Evolutionary conservation across 192 early-diverging fungal genomes (phyloP).

Genomic region (Coemansia sp.): DNA sequence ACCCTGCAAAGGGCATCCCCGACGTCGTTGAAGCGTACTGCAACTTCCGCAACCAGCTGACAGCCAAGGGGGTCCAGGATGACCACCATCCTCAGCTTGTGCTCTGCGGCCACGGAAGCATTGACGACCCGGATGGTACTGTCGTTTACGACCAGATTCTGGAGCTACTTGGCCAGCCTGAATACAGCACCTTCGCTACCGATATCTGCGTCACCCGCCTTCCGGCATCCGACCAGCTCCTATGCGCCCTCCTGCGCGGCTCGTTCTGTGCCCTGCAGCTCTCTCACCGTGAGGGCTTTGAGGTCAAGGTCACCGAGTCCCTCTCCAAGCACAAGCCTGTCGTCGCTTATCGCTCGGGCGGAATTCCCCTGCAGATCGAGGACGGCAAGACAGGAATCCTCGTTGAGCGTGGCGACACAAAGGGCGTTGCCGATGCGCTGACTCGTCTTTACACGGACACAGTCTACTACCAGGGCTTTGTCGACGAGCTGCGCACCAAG

Average conservation of each 20-base stretch:
- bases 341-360: constrained; percentile 64
- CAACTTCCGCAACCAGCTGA: constrained; percentile 60
- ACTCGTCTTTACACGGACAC: constrained; percentile 60
- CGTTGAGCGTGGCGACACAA: constrained; percentile 61
- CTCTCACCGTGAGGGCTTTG: constrained; percentile 80
- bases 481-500: constrained; percentile 55
- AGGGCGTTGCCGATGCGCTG: constrained; percentile 62
- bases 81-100: constrained; percentile 68
- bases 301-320: constrained; percentile 82
- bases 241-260: constrained; percentile 70
- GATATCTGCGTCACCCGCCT: constrained; percentile 66
- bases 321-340: constrained; percentile 70
- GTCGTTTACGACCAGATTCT: constrained; percentile 64
- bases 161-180: constrained; percentile 43
- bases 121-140: constrained; percentile 83
- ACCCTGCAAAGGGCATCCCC: constrained; percentile 82
- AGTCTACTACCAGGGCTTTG: constrained; percentile 56
- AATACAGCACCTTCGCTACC: constrained; percentile 55
- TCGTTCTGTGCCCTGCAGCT: constrained; percentile 75
- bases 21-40: constrained; percentile 71
- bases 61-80: constrained; percentile 37
- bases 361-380: constrained; percentile 80
- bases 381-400: constrained; percentile 69
- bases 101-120: constrained; percentile 73
- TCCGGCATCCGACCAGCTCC: constrained; percentile 77